Percentiles rank a stretch among this genome's conserved stretches.
Evolutionary conservation across 345 rosid genomes (phyloP).

Genomic region (Populus simonii): DNA sequence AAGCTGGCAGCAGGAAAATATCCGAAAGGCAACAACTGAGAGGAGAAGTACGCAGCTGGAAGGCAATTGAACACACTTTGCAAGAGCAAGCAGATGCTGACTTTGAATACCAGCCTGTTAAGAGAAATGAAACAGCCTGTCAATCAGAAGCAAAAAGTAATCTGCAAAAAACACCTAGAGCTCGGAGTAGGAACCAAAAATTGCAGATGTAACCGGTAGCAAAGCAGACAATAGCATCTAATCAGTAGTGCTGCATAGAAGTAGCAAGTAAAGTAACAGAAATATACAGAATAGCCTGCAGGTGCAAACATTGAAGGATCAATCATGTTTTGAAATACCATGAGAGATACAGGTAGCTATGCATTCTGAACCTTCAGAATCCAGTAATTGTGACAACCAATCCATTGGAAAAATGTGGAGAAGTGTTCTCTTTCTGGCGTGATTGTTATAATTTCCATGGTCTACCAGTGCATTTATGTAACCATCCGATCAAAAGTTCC

Average conservation of each 20-base stretch:
- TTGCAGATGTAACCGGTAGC: no score
- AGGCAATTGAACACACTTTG: neutral
- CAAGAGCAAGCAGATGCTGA: neutral
- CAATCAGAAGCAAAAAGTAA: neutral
- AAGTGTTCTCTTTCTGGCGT: no score
- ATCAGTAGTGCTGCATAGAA: no score
- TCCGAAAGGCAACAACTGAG: neutral
- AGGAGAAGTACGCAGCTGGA: neutral
- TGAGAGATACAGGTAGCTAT: neutral
- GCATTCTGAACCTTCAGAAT: neutral
- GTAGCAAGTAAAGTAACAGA: no score
- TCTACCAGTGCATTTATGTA: no score
- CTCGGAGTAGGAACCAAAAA: neutral
- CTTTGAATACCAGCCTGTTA: neutral
- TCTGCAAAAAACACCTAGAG: neutral
- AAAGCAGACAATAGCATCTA: no score
- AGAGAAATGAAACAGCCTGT: neutral
- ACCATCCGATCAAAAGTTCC: no score
- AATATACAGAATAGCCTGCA: neutral
- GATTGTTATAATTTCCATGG: no score
- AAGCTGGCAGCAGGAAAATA: neutral
- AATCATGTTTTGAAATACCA: neutral
- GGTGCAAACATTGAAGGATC: neutral
- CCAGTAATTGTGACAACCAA: neutral
- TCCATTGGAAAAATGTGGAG: neutral